Evolutionary conservation across 345 rosid genomes (phyloP).

Genomic region (Salix viminalis): DNA sequence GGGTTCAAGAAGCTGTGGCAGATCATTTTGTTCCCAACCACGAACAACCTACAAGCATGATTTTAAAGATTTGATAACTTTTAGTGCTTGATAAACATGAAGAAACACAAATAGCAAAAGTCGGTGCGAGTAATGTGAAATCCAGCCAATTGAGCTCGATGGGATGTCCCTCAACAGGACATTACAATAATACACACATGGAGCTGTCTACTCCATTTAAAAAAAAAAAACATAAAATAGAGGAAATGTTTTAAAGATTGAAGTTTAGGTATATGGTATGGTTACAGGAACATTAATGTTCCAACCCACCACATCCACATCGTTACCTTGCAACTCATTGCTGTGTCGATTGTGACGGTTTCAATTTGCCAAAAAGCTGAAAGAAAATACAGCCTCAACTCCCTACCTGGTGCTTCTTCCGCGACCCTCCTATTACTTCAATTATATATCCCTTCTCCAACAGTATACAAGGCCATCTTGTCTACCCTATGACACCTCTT

Average conservation of each 20-base stretch:
- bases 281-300: constrained; percentile 25
- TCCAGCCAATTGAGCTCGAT: constrained; percentile 9
- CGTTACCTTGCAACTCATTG: constrained; percentile 21
- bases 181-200: constrained; percentile 38
- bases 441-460: not conserved
- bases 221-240: not conserved
- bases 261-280: constrained; percentile 9
- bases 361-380: constrained; percentile 6
- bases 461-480: not conserved
- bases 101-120: not conserved
- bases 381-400: not conserved
- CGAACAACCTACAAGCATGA: no score
- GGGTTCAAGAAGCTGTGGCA: no score
- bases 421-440: not conserved
- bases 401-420: not conserved
- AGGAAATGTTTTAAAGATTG: not conserved
- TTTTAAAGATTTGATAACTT: no score
- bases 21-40: no score
- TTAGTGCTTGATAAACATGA: not conserved
- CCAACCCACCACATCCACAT: constrained; percentile 21
- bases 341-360: constrained; percentile 28
- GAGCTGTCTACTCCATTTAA: constrained; percentile 8
- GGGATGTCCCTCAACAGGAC: constrained; percentile 29
- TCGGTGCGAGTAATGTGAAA: constrained; percentile 1
- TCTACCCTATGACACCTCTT: no score